Percentiles rank a stretch among this genome's conserved stretches.
Evolutionary conservation across 2,329 filamentous ascomycete species (phyloP).

Genomic region (Cercospora citrullina): DNA sequence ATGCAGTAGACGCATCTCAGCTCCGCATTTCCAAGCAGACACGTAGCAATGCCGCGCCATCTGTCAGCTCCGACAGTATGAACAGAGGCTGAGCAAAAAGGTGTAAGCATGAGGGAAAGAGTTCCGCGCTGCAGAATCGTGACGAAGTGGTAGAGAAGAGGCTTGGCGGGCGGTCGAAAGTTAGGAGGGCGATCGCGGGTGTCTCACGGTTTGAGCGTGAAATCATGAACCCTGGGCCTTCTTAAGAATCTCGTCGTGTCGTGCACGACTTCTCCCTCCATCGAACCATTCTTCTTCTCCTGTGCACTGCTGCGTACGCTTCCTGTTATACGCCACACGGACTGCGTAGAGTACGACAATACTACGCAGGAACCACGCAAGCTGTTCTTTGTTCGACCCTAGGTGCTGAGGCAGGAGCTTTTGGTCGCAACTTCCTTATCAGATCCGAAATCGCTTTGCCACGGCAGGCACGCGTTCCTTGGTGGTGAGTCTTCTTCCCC

Average conservation of each 20-base stretch:
- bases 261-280: neutral
- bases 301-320: neutral
- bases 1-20: neutral
- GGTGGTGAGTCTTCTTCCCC: conserved; percentile 1
- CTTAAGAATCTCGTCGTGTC: neutral
- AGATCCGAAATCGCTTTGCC: conserved; percentile 4
- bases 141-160: neutral
- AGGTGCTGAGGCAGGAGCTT: neutral
- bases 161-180: neutral
- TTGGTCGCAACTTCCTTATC: neutral
- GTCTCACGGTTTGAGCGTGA: neutral
- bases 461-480: neutral
- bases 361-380: neutral
- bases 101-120: neutral
- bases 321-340: neutral
- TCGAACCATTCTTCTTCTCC: neutral
- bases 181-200: neutral
- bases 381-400: neutral
- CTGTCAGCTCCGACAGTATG: neutral
- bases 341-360: neutral
- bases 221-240: neutral
- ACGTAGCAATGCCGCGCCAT: neutral
- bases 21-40: neutral
- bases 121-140: neutral
- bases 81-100: neutral